Percentiles rank a stretch among this genome's conserved stretches.
Conservation (phyloP, 257 asterid genomes). For the Parsonsia alboflavescens region DNA sequence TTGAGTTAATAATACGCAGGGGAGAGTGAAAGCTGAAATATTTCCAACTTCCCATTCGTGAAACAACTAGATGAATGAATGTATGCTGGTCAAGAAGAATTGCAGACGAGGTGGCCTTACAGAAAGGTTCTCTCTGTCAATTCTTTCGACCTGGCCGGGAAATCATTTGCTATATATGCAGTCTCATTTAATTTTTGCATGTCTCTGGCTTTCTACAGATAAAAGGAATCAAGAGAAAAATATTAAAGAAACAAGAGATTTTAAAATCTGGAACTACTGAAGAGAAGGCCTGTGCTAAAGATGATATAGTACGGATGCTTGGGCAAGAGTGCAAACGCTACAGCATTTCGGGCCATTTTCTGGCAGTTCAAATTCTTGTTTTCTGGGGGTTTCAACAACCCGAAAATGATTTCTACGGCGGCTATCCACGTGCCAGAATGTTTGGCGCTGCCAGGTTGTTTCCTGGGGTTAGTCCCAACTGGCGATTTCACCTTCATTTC, state of each 20-base stretch:
- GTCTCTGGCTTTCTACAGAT: slow-evolving; percentile 61
- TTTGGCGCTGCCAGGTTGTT: no score
- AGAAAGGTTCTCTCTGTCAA: slow-evolving; percentile 32
- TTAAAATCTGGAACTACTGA: slow-evolving; percentile 22
- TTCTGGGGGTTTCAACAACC: no score
- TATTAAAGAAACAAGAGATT: slow-evolving; percentile 20
- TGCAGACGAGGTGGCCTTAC: slow-evolving; percentile 70
- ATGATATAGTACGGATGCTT: slow-evolving; percentile 34
- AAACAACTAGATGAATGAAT: slow-evolving; percentile 36
- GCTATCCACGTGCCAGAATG: no score
- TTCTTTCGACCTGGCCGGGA: no score
- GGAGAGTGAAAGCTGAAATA: slow-evolving; percentile 59
- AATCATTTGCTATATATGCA: no score
- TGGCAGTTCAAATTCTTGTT: no score
- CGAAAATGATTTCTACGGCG: no score
- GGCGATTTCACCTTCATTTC: no score
- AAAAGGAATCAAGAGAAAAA: slow-evolving; percentile 35
- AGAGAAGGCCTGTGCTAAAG: slow-evolving; percentile 22
- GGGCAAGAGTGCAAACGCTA: slow-evolving; percentile 29
- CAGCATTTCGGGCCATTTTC: no score
- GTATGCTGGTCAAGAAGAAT: slow-evolving; percentile 53
- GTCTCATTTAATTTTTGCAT: no score
- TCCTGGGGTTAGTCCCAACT: no score
- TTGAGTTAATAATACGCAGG: slow-evolving; percentile 24
- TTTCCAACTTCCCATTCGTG: slow-evolving; percentile 49